Percentiles rank a stretch among this genome's conserved stretches.
Evolutionary conservation across 345 rosid genomes (phyloP).

Genomic region (Streptanthus diversifolius): DNA sequence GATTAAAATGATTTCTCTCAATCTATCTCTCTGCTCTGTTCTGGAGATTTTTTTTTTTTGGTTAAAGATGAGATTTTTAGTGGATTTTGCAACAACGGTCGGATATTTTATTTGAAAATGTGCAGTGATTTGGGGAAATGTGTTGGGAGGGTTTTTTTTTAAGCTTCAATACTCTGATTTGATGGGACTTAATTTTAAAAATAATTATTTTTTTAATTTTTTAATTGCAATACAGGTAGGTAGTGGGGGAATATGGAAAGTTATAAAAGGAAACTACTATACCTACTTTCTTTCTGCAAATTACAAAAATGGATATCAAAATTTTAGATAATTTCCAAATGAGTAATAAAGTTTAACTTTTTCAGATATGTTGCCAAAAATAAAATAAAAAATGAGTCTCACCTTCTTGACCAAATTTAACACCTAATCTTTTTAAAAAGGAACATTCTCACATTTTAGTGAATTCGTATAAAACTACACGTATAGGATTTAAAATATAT

Average conservation of each 20-base stretch:
- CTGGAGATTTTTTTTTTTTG: not conserved
- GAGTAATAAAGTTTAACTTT: not conserved
- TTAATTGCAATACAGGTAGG: not conserved
- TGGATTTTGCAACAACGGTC: constrained; percentile 27
- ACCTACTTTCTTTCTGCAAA: not conserved
- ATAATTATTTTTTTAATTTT: not conserved
- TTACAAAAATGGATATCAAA: not conserved
- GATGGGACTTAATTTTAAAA: not conserved
- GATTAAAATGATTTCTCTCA: not conserved
- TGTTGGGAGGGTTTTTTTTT: not conserved
- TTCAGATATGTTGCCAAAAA: not conserved
- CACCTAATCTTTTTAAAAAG: constrained; percentile 15
- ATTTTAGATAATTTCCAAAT: not conserved
- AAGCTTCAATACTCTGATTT: not conserved
- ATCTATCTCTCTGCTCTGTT: not conserved
- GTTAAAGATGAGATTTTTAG: not conserved
- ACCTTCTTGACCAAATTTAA: constrained; percentile 15
- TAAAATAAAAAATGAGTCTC: not conserved
- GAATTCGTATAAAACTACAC: not conserved
- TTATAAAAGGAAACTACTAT: not conserved
- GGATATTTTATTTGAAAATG: constrained; percentile 22
- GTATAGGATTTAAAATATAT: not conserved
- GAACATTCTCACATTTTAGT: not conserved
- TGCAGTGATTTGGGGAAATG: not conserved
- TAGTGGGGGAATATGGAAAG: not conserved